Evolutionary conservation across 2,329 filamentous ascomycete genomes (phyloP), one percentile per base, ranked within the genome.

Genomic region (Nothopassalora personata): DNA sequence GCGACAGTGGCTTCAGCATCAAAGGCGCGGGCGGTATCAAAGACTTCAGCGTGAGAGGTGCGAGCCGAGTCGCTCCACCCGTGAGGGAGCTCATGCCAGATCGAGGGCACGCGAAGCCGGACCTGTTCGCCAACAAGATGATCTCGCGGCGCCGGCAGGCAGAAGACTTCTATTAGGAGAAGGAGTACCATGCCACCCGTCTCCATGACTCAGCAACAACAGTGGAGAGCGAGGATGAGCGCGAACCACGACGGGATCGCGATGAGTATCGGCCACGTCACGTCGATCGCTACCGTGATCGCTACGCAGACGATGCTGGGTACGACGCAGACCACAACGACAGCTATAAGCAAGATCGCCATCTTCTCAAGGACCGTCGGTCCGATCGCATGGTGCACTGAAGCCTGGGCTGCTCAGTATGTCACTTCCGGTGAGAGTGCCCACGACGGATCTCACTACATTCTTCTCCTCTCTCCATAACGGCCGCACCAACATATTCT

Each of bases 1-100:
- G 60, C 13, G 64, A 65, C 27, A 57, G 54, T 3, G 70, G 69
- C 18, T 74, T 75, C 67, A 70, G 64, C 48, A 70, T 75, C 62
- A 71, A 67, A 53, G 72, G 72, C 15, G 67, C 68, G 2, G 67
- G 68, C 4, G 47, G 57, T 19, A 52, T 60, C 19, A 60, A 60
- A 13, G 69, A 65, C 10, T 70, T 71, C 59, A 69, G 63, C 15
- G 68, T 74, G 45, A 60, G 68, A 0, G 72, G 72, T 18, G 71
- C 71, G 5, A 66, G 66, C 47, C 53, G 47, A 53, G 57, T 58
- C 23, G 27, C 47, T 18, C 55, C 60, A 27, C 54, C 33, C 23
- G 46, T 33, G 13, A 65, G 58, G 31, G 63, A 65, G 5, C 54
- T 63, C 7, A 55, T 64, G 45, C 47, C 60, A 2, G 55, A 59